Evolutionary conservation across 164 flowering plant species (phyloP).

Genomic region (Macadamia integrifolia): DNA sequence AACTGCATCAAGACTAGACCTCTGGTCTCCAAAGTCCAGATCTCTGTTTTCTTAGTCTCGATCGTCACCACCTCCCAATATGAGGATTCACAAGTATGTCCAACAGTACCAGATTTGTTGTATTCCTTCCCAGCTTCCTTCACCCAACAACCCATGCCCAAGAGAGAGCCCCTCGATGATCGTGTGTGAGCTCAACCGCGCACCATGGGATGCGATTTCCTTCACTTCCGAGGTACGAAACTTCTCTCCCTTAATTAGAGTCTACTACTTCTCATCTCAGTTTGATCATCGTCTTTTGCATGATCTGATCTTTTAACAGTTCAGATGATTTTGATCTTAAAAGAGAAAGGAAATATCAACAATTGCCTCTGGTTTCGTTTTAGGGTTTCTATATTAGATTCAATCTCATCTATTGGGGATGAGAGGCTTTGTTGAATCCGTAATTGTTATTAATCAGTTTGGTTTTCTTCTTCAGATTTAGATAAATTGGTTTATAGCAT

Average conservation of each 20-base stretch:
- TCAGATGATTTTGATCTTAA: neutral
- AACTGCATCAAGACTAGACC: too few relatives aligned
- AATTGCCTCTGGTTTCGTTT: neutral
- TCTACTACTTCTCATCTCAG: neutral
- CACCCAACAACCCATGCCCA: neutral
- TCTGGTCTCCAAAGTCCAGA: too few relatives aligned
- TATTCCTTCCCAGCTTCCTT: neutral
- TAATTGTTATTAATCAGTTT: neutral
- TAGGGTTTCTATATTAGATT: neutral
- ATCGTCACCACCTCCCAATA: neutral
- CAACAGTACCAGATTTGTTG: neutral
- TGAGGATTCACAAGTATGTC: neutral
- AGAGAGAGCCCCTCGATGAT: neutral
- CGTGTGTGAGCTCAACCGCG: neutral
- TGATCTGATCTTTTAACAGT: too few relatives aligned
- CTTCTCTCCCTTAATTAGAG: too few relatives aligned
- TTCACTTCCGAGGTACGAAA: neutral
- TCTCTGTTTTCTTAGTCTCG: too few relatives aligned
- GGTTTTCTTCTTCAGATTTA: neutral
- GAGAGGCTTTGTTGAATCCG: neutral
- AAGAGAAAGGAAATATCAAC: neutral
- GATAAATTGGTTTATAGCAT: neutral
- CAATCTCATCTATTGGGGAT: neutral
- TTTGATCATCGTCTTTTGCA: neutral
- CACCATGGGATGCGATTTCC: neutral